phyloP scores from a whole-genome alignment of 148 eudicot species.

The Oxyria digyna region DNA sequence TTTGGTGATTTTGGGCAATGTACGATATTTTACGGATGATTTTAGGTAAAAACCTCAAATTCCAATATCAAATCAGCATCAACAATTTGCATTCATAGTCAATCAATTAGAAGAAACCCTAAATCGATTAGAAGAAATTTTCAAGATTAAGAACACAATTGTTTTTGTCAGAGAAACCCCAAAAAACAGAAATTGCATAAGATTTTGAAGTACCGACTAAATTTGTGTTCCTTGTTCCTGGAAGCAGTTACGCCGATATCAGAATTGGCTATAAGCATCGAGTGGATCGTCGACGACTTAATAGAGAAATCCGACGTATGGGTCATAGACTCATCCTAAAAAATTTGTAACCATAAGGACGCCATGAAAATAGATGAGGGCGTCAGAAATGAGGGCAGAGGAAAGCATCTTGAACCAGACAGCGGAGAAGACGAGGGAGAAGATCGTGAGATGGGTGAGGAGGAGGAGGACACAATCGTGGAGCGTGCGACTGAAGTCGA shows the following conservation, averaged over 20 bases:
- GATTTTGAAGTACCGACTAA: not conserved
- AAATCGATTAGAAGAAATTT: no score
- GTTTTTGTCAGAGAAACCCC: not conserved
- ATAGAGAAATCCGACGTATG: conserved; percentile 33
- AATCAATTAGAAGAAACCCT: conserved; percentile 1
- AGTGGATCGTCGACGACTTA: conserved; percentile 26
- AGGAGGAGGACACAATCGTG: conserved; percentile 23
- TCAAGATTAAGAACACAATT: not conserved
- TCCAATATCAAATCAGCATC: not conserved
- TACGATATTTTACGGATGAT: no score
- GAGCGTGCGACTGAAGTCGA: conserved; percentile 14
- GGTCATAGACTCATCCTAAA: conserved; percentile 39
- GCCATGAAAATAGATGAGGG: conserved; percentile 28
- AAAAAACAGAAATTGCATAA: not conserved
- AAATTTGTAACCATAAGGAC: conserved; percentile 36
- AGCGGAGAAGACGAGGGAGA: conserved; percentile 18
- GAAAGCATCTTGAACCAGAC: conserved; percentile 32
- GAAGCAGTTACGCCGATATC: conserved; percentile 1
- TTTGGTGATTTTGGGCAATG: no score
- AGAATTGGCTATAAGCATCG: conserved; percentile 32
- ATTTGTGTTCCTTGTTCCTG: not conserved
- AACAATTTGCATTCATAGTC: not conserved
- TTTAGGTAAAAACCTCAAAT: no score
- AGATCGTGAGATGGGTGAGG: conserved; percentile 15
- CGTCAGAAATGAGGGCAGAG: conserved; percentile 13